A percentile compares a stretch with the other conserved stretches of the same genome.
Conservation (phyloP, 1,139 yeast species). For the Saccharomyces pastorianus region DNA sequence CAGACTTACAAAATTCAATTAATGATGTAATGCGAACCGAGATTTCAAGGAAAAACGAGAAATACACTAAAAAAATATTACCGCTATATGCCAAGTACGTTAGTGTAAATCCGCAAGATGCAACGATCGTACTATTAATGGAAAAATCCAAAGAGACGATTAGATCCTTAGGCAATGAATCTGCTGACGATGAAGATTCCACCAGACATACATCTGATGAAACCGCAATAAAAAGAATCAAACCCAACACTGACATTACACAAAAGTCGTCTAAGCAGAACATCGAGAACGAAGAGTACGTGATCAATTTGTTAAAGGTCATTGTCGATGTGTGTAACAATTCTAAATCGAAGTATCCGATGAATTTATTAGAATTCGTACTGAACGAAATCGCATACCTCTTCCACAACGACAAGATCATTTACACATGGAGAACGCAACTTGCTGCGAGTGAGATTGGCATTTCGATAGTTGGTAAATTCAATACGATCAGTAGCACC, state of each 20-base stretch:
- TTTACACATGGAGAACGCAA: conserved; percentile 55
- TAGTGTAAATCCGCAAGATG: conserved; percentile 37
- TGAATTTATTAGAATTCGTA: conserved; percentile 18
- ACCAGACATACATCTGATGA: conserved; percentile 2
- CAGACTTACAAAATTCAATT: conserved; percentile 33
- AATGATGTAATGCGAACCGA: conserved; percentile 48
- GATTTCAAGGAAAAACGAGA: conserved; percentile 57
- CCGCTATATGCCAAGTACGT: conserved; percentile 44
- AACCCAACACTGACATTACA: conserved; percentile 23
- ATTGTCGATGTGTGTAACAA: conserved; percentile 14
- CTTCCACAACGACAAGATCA: conserved; percentile 33
- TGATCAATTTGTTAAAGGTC: conserved; percentile 30
- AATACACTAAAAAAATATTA: conserved; percentile 51
- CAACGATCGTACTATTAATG: conserved; percentile 30
- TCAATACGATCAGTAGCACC: conserved; percentile 10
- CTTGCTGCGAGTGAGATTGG: conserved; percentile 38
- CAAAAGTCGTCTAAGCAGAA: conserved; percentile 34
- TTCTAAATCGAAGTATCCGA: conserved; percentile 20
- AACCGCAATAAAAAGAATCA: conserved; percentile 13
- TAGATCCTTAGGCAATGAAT: neutral
- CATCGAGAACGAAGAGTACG: conserved; percentile 35
- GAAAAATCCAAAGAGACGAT: conserved; percentile 16
- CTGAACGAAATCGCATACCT: conserved; percentile 20
- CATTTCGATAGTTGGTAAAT: conserved; percentile 17
- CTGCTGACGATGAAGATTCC: conserved; percentile 1